Evolutionary conservation across 2,329 filamentous ascomycete species (phyloP), one percentile per base, ranked within the genome.

Genomic region (Nigrospora sphaerica): DNA sequence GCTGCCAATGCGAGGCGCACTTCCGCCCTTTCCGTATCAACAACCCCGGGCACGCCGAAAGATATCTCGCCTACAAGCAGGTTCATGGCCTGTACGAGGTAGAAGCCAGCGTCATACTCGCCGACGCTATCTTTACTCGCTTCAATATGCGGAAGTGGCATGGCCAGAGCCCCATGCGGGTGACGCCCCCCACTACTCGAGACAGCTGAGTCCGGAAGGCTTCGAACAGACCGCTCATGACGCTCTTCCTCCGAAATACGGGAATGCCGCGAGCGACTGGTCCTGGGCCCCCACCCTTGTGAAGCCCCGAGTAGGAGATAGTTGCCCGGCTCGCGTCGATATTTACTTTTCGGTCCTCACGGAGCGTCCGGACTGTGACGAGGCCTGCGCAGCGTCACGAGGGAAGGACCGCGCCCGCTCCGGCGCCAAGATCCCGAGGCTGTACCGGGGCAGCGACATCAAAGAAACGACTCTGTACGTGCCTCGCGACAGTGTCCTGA

Each of bases 1-100:
- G 47, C 14, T n/a, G n/a, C 4, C 17, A 39, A 9, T 49, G 47
- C 11, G 40, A 35, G 3, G 34, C 23, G 3, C 35, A 46, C 6
- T 46, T 49, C 18, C 37, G 39, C 2, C 44, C 42, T 3, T 44
- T 28, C 11, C 33, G 36, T 12, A 38, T 44, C 40, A 40, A 42
- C 3, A 35, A 50, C 4, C 59, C 56, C 41, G 23, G 37, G 18
- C 49, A 57, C 34, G 50, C 52, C 38, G 33, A 51, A 18, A 46
- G 39, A 12, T 62, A 59, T 46, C 45, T 62, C 16, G 46, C 47
- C 23, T 61, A 57, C 32, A 61, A 62, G 46, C 44, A 50, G 14
- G 16, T 35, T 3, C 52, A 40, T 9, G 55, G 57, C 12, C 45
- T 53, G 41, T 32, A 43, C 37, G 34, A 44, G 16, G 42, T 60